Base-by-base conservation (phyloP, 2,329 filamentous ascomycete species). In the Ambrosiella cleistominuta region DNA sequence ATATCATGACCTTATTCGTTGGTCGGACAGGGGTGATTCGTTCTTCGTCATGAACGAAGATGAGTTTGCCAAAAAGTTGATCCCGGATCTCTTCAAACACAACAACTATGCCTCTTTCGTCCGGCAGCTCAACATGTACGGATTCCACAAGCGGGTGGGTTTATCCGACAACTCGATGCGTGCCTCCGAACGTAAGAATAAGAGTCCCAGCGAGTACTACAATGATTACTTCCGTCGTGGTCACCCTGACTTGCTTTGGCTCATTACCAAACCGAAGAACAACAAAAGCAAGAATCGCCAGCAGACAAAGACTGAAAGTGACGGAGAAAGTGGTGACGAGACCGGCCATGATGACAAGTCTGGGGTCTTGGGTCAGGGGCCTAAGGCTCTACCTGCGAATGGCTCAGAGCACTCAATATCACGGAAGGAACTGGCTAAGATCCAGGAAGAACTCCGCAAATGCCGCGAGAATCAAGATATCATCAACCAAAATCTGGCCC, bases 51-150 rank as follows among this genome's bases (percentile, higher is more conserved):
- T 97, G 7, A 91, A 98, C 66, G 93, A 98, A 70, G 93, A 98
- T 66, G 91, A 95, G 71, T 98, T 98, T 67, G 96, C 93, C 17
- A 97, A 96, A 71, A 88, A 87, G 42, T 85, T 98, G 64, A 86
- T 98, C 27, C 93, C 93, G 0, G 95, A 97, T 70, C 83, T 97
- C 62, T 98, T 98, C 78, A 98, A 98, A 71, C 93, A 98, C 73
- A 95, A 91, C 77, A 96, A 96, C 69, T 96, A 96, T 70, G 90
- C 90, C 52, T 95, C 90, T 63, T 96, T 96, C 68, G 90, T 96
- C 58, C 84, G 90, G 40, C 90, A 96, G 68, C 77, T 96, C 62
- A 95, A 96, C 70, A 96, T 96, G 76, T 96, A 95, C 69, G 90
- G 95, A 62, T 98, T 98, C 66, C 93, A 98, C 75, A 98, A 98